Evolutionary conservation across 768 basidiomycete genomes (phyloP), one percentile per base, ranked within the genome.

Genomic region (Hygrophorus pudorinus): DNA sequence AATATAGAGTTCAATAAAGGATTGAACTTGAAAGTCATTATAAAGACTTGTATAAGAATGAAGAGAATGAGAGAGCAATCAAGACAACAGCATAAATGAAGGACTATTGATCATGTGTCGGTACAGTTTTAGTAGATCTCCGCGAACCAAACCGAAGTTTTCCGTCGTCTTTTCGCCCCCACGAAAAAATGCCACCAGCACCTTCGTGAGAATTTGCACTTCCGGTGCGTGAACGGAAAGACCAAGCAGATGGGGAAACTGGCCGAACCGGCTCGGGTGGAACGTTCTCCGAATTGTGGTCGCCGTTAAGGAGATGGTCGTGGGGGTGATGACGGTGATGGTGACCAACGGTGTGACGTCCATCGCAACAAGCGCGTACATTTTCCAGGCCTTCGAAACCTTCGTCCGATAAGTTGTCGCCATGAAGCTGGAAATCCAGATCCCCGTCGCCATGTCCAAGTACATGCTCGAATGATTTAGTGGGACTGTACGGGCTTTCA

Each of bases 351-450:
- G 87, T 90, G 61, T 92, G 89, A 41, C 78, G 72, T 14, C 87
- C 88, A 58, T 89, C 86, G 54, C 87, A 91, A 59, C 88, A 91
- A 1, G 85, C 91, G 17, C 94, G 76, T 16, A 97, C 92, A 55
- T 98, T 97, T 66, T 97, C 93, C 44, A 98, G 61, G 0, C 91
- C 92, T 55, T 97, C 93, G 58, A 78, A 98, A 4, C 79, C 88
- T 27, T 80, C 80, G 51, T 88, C 86, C 10, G 79, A 83, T 50
- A 75, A 59, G 16, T 71, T 70, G 14, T 79, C 83, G 14, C 78
- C 85, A 53, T 92, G 81, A 27, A 91, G 66, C 64, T 93, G 88
- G 55, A 93, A 87, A 53, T 87, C 85, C 1, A 85, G 65, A 16
- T 81, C 86, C 2, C 79, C 79, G 0, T 77, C 73, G 10, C 79